phyloP scores from a whole-genome alignment of 306 rosid species.

The Vigna unguiculata region DNA sequence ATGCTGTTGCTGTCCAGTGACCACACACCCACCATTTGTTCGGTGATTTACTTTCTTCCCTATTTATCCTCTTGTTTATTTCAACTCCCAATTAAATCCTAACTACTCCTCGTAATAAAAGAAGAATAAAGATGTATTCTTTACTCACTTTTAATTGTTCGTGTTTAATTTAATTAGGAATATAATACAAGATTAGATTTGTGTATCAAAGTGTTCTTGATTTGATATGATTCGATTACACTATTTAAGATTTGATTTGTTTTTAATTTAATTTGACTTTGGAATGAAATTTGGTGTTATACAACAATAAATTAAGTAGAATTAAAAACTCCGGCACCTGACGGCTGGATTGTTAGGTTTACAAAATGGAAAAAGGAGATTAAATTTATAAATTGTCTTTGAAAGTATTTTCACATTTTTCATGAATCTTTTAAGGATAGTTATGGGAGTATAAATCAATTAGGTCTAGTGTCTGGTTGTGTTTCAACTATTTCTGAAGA shows the following conservation, averaged over 20 bases:
- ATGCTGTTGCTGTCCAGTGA: constrained; percentile 4
- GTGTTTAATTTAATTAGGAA: neutral
- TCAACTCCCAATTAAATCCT: neutral
- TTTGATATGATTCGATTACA: too few relatives aligned
- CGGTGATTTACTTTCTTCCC: neutral
- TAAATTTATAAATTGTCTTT: too few relatives aligned
- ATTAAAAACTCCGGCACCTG: neutral
- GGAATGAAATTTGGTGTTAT: neutral
- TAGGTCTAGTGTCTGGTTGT: too few relatives aligned
- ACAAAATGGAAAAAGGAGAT: too few relatives aligned
- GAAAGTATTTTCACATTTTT: too few relatives aligned
- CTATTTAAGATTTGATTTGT: neutral
- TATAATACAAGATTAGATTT: neutral
- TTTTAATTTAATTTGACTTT: constrained; percentile 1
- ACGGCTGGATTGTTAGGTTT: neutral
- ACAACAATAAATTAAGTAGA: neutral
- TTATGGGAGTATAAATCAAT: too few relatives aligned
- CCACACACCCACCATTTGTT: neutral
- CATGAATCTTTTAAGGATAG: too few relatives aligned
- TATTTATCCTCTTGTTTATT: neutral
- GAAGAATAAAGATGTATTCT: neutral
- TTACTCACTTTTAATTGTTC: neutral
- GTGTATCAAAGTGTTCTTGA: neutral
- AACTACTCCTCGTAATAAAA: neutral
- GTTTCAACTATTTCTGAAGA: too few relatives aligned